Conservation (phyloP, 306 rosid genomes). For the Castanea crenata region DNA sequence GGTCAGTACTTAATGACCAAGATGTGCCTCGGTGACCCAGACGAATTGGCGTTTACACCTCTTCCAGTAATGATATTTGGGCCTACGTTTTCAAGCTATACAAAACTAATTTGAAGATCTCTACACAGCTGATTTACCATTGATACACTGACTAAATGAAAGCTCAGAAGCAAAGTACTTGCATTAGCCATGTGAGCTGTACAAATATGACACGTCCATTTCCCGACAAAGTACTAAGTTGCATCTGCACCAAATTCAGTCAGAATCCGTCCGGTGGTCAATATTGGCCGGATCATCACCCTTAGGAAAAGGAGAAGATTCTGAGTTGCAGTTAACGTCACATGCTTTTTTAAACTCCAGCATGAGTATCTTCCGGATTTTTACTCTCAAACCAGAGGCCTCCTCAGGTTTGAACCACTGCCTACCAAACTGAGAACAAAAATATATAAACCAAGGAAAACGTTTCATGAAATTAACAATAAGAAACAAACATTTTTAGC, state of each 20-base stretch:
- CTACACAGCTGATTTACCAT: constrained; percentile 14
- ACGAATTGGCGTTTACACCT: not conserved
- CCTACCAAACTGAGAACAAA: constrained; percentile 63
- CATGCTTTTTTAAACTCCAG: constrained; percentile 47
- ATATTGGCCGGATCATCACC: constrained; percentile 7
- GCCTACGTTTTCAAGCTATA: constrained; percentile 9
- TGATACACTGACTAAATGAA: not conserved
- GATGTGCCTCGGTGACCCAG: not conserved
- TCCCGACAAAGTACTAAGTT: not conserved
- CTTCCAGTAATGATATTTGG: constrained; percentile 3
- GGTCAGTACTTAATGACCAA: constrained; percentile 1
- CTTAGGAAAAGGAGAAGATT: constrained; percentile 28
- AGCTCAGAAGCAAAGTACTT: not conserved
- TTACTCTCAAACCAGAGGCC: constrained; percentile 80
- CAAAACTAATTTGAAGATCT: not conserved
- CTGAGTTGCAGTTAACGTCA: not conserved
- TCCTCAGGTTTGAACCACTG: constrained; percentile 88
- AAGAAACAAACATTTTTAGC: not conserved
- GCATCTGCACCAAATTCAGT: constrained; percentile 18
- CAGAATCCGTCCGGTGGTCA: not conserved
- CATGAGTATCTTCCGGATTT: constrained; percentile 55
- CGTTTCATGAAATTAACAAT: not conserved
- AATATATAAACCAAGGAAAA: constrained; percentile 16
- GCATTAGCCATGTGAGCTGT: constrained; percentile 13
- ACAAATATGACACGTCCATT: constrained; percentile 23